These are phyloP conservation scores for Ophiostoma sp. DNA, from an alignment of 2,329 filamentous ascomycete genomes.

Conservation along the genomic window DNA sequence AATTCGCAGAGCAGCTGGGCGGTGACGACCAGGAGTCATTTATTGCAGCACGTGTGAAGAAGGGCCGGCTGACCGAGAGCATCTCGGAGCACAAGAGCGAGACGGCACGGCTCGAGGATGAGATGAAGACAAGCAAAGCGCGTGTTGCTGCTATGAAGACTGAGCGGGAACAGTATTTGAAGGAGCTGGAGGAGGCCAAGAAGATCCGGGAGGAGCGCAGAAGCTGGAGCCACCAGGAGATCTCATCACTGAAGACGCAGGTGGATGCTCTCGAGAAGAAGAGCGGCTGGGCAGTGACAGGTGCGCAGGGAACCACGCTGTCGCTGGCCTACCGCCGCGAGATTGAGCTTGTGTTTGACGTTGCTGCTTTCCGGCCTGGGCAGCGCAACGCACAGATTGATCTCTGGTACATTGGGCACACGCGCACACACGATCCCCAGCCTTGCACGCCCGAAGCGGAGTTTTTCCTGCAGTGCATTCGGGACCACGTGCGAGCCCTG, in stretches of 20 bases:
- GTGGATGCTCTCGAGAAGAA: conserved; percentile 60
- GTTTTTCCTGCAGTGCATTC: conserved; percentile 69
- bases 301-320: conserved; percentile 55
- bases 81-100: conserved; percentile 63
- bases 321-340: conserved; percentile 69
- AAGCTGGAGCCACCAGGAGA: conserved; percentile 80
- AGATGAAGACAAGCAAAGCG: conserved; percentile 62
- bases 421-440: conserved; percentile 46
- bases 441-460: conserved; percentile 61
- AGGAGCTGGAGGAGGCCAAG: conserved; percentile 77
- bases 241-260: conserved; percentile 61
- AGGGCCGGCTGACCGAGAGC: conserved; percentile 60
- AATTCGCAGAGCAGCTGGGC: conserved; percentile 66
- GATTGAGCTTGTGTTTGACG: conserved; percentile 68
- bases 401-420: conserved; percentile 62
- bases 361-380: conserved; percentile 51
- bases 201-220: conserved; percentile 79
- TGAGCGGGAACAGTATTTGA: conserved; percentile 62
- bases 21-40: conserved; percentile 78
- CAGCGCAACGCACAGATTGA: conserved; percentile 54
- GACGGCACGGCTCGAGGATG: conserved; percentile 59
- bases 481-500: conserved; percentile 59
- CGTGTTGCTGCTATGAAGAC: conserved; percentile 57
- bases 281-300: conserved; percentile 66
- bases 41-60: conserved; percentile 61